Base-by-base conservation (phyloP, 148 eudicot species). In the Cornus kousa region DNA sequence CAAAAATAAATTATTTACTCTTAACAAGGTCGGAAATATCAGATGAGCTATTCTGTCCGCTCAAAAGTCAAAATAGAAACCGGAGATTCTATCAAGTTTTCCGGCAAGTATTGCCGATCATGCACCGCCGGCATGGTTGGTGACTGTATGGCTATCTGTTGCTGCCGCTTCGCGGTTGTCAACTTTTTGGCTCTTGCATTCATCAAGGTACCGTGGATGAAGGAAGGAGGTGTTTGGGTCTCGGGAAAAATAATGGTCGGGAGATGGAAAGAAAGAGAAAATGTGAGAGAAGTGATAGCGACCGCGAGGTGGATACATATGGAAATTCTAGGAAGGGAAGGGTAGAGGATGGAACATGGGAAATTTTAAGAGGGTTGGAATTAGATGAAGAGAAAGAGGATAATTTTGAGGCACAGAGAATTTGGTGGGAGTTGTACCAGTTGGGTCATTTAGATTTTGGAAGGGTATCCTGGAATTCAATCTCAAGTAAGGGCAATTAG, bases 381-480 rank as follows among this genome's bases (percentile, higher is more conserved):
- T 4, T 43, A 43, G 74, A 24, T 11, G 80, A 77, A 14, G 0
- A 72, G 43, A 68, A 71, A 67, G 81, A 83, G 70, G 85, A 78
- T 62, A 82, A 89, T 70, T 35, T 82, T 82, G 74, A 87, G 92
- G 92, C 83, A 73, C 95, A 92, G 74, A 88, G 81, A 78, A 85
- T 88, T 9, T 87, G 95, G 82, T 82, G 92, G n/a, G 95, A 94
- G 84, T 81, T 94, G 84, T 88, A 89, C 73, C 90, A 91, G 72
- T 87, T 92, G 86, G 97, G 97, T 77, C 98, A 92, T 83, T 80
- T 94, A 88, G 97, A 93, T 32, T 94, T 94, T 88, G 98, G 98
- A 0, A 90, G 98, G 85, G 94, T 94, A 64, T 94, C 98, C 90
- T 59, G 94, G 90, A 33, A 82, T 87, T 86, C 90, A 87, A 33